phyloP scores from a whole-genome alignment of 2,329 filamentous ascomycete genomes.

The Trichophyton mentagrophytes region DNA sequence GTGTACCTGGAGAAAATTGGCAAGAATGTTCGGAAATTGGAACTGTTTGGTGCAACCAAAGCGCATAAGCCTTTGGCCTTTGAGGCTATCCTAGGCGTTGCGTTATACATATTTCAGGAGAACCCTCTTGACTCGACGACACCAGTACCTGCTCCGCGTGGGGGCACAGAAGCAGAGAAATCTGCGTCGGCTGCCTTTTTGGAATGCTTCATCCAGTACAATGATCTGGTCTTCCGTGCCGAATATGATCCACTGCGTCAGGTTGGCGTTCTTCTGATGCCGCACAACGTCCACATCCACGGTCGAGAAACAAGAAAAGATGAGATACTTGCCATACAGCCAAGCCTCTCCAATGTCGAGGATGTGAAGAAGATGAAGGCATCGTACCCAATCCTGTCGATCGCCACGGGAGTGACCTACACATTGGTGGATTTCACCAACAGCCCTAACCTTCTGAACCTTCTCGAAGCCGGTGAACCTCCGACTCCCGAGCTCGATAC shows the following conservation, averaged over 20 bases:
- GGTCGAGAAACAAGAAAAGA: slow-evolving; percentile 20
- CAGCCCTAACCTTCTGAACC: slow-evolving; percentile 16
- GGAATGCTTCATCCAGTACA: not conserved
- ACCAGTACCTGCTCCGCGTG: not conserved
- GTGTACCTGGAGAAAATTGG: slow-evolving; percentile 9
- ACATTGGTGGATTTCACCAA: slow-evolving; percentile 22
- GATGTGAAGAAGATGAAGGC: slow-evolving; percentile 18
- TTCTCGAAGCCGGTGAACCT: slow-evolving; percentile 16
- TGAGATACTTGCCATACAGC: slow-evolving; percentile 19
- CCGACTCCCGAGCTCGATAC: slow-evolving; percentile 20
- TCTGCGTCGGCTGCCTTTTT: slow-evolving; percentile 11
- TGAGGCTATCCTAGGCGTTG: slow-evolving; percentile 48
- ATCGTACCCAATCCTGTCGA: slow-evolving; percentile 43
- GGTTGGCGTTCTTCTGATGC: slow-evolving; percentile 50
- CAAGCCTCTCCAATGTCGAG: slow-evolving; percentile 16
- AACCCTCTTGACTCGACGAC: not conserved
- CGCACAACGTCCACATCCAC: slow-evolving; percentile 55
- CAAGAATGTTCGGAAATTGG: slow-evolving; percentile 34
- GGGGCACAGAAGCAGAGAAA: not conserved
- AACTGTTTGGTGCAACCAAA: slow-evolving; percentile 45
- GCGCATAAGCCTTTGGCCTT: slow-evolving; percentile 49
- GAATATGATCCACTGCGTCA: slow-evolving; percentile 28
- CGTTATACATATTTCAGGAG: slow-evolving; percentile 35
- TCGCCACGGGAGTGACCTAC: slow-evolving; percentile 58
- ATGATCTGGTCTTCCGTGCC: slow-evolving; percentile 30